Evolutionary conservation across 306 rosid species (phyloP).

Genomic region (Pyrus pyrifolia): DNA sequence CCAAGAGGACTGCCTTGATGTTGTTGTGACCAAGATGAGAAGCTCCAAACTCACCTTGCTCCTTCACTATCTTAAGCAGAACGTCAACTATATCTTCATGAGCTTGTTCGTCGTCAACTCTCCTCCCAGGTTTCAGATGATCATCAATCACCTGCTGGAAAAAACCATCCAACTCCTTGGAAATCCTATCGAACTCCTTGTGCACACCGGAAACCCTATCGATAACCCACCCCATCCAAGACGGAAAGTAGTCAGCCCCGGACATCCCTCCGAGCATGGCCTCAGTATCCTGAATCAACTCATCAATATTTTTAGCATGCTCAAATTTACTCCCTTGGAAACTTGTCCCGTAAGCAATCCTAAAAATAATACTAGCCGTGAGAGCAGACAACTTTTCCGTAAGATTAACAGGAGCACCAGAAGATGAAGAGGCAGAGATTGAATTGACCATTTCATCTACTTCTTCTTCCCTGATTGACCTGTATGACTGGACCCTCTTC

Average conservation of each 20-base stretch:
- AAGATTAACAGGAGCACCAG: neutral
- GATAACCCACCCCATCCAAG: constrained; percentile 22
- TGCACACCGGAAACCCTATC: constrained; percentile 26
- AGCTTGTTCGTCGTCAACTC: neutral
- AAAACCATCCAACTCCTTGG: constrained; percentile 35
- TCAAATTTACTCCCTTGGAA: neutral
- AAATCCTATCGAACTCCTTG: constrained; percentile 26
- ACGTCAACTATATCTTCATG: constrained; percentile 26
- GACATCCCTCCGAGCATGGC: constrained; percentile 27
- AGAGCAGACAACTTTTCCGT: constrained; percentile 15
- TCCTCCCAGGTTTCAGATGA: constrained; percentile 4
- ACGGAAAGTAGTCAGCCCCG: constrained; percentile 27
- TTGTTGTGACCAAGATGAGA: constrained; percentile 3
- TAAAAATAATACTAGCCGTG: constrained; percentile 9
- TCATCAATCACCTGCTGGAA: constrained; percentile 31
- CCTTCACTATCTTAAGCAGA: constrained; percentile 12
- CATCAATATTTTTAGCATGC: neutral
- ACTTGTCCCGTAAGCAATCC: constrained; percentile 23
- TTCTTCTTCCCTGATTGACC: constrained; percentile 26
- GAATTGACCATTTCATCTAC: constrained; percentile 6
- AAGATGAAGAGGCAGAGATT: constrained; percentile 1
- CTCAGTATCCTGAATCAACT: neutral
- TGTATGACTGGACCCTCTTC: constrained; percentile 27
- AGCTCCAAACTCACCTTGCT: neutral
- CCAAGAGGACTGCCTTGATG: constrained; percentile 37